Evolutionary conservation across 2,329 filamentous ascomycete species (phyloP), one percentile per base, ranked within the genome.

Genomic region (Colletotrichum lupini): DNA sequence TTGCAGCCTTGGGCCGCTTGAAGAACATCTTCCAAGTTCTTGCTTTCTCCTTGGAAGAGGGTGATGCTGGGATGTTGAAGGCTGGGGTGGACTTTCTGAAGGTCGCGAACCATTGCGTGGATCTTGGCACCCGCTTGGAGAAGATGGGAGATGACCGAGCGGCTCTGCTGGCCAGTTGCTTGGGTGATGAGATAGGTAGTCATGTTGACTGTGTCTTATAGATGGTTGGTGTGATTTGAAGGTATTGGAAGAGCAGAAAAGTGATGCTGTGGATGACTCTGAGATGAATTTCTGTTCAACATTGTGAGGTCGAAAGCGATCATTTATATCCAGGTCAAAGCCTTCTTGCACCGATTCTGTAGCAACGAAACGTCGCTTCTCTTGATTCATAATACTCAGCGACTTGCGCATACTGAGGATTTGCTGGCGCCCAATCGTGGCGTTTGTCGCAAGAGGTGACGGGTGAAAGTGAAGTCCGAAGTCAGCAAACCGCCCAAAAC

Each of bases 71-170:
- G 75, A 8, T 74, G 26, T 3, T 78, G 64, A 16, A 83, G 74
- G 65, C 77, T 46, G 1, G 70, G 7, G 0, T 80, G 79, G 4
- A 79, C 61, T 28, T 81, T 82, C n/a, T 79, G 60, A 6, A 77
- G 78, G 57, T 84, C 75, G 58, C 82, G 82, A 1, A 83, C 82
- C 4, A 84, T 67, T 0, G 80, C 82, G 42, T 84, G 82, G 62
- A 84, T 70, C 24, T 80, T 81, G 53, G 76, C 78, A 12, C 81
- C 81, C 1, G 81, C 77, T 24, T 74, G 69, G 6, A 84, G 81
- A 1, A 84, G 79, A 24, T 82, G 77, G 2, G 32, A 77, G 72
- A 82, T 81, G 42, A 76, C 74, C 72, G 74, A 78, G 61, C 74
- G 78, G 68, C 77, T 77, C 68, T 83, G 82, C 5, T 79, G 74